phyloP scores from a whole-genome alignment of 805 yeast species.

The Barnettozyma sp. region DNA sequence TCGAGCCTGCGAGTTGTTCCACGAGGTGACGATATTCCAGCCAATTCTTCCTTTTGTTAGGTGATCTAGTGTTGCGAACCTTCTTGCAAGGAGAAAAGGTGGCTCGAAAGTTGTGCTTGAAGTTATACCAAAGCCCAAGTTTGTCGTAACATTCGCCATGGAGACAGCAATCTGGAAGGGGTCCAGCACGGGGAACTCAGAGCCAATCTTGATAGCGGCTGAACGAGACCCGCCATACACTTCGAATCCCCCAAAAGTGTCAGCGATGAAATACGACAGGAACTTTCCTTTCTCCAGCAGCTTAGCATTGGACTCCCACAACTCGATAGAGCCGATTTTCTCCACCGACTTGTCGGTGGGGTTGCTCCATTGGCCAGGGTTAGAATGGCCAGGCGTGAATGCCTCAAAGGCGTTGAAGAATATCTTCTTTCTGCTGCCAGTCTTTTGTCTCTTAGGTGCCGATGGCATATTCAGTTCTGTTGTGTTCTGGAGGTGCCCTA shows the following conservation, averaged over 20 bases:
- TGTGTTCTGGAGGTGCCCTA: too few relatives aligned
- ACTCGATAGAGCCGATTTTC: constrained; percentile 13
- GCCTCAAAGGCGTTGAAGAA: constrained; percentile 11
- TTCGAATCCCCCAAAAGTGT: constrained; percentile 35
- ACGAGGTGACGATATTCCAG: constrained; percentile 41
- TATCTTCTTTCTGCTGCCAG: constrained; percentile 5
- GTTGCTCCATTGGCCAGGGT: constrained; percentile 22
- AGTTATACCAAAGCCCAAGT: constrained; percentile 32
- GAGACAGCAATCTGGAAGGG: constrained; percentile 29
- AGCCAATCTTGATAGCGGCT: constrained; percentile 27
- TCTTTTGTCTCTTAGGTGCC: constrained; percentile 7
- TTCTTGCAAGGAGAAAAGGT: constrained; percentile 35
- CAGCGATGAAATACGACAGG: constrained; percentile 27
- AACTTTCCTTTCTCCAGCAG: constrained; percentile 33
- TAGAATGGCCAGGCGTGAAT: constrained; percentile 12
- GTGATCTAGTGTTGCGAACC: constrained; percentile 13
- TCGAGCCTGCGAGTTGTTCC: constrained; percentile 36
- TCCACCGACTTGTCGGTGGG: constrained; percentile 16
- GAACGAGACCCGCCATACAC: constrained; percentile 33
- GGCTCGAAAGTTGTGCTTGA: constrained; percentile 37
- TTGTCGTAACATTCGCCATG: constrained; percentile 37
- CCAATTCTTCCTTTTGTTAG: constrained; percentile 39
- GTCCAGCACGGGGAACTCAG: constrained; percentile 29
- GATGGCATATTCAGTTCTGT: neutral
- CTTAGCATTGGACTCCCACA: constrained; percentile 25